Evolutionary conservation across 176 grass and related monocot species (phyloP).

Genomic region (Metroxylon sagu): DNA sequence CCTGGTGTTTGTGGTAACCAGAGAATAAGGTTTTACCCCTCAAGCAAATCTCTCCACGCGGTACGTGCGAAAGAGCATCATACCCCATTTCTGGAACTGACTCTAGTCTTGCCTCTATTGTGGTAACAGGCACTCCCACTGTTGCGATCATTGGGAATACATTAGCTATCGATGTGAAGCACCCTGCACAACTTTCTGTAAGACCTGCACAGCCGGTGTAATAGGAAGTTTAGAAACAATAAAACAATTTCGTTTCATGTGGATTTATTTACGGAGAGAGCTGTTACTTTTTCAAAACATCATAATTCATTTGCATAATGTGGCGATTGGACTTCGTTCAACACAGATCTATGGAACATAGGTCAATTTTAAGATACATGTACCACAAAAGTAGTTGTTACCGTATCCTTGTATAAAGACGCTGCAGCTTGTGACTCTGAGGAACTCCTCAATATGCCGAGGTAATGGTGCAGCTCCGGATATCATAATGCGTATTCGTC

Average conservation of each 20-base stretch:
- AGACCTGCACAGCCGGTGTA: constrained; percentile 75
- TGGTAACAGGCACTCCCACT: constrained; percentile 64
- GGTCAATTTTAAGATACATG: no score
- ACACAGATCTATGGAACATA: no score
- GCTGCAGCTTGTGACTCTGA: constrained; percentile 68
- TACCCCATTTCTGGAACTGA: constrained; percentile 89
- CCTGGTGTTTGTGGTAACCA: constrained; percentile 73
- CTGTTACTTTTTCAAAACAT: no score
- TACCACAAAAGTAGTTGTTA: constrained; percentile 1
- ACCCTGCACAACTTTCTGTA: constrained; percentile 77
- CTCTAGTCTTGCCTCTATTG: constrained; percentile 63
- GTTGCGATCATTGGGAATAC: constrained; percentile 74
- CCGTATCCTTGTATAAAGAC: constrained; percentile 92
- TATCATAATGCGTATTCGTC: constrained; percentile 62
- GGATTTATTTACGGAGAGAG: neutral
- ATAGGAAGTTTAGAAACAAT: no score
- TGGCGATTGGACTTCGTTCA: no score
- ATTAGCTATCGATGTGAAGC: constrained; percentile 85
- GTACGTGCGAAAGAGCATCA: constrained; percentile 40
- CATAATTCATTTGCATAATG: no score
- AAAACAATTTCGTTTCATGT: no score
- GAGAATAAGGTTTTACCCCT: constrained; percentile 85
- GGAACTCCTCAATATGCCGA: constrained; percentile 78
- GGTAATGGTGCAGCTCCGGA: constrained; percentile 86
- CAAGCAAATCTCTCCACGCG: constrained; percentile 87